A percentile compares a stretch with the other conserved stretches of the same genome.
Conservation (phyloP, 768 basidiomycete genomes). For the Trametes elegans region DNA sequence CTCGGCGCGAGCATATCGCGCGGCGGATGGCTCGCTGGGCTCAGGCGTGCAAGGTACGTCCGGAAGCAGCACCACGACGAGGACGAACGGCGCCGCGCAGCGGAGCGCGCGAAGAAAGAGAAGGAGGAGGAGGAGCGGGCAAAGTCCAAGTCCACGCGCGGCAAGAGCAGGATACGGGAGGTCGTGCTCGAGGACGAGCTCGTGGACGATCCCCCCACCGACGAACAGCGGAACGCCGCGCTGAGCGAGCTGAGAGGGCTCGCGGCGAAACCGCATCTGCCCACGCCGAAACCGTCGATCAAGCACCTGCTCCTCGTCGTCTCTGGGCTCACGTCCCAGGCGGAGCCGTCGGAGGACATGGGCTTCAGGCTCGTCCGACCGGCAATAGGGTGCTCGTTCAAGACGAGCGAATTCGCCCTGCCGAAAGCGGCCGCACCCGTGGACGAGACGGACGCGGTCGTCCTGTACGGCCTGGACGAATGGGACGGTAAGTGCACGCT, state of each 20-base stretch:
- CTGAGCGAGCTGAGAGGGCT: constrained; percentile 29
- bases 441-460: constrained; percentile 17
- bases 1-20: constrained; percentile 39
- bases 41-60: constrained; percentile 37
- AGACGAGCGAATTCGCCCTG: constrained; percentile 25
- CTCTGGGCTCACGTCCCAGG: constrained; percentile 32
- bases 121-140: constrained; percentile 23
- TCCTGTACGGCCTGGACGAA: constrained; percentile 51
- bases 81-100: constrained; percentile 23
- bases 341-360: constrained; percentile 37
- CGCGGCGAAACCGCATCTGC: constrained; percentile 28
- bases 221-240: constrained; percentile 5
- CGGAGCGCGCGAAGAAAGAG: constrained; percentile 23
- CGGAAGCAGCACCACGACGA: constrained; percentile 27
- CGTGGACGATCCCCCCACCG: constrained; percentile 1
- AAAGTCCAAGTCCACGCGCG: constrained; percentile 15
- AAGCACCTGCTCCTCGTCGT: constrained; percentile 55
- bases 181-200: constrained; percentile 9
- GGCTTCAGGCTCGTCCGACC: constrained; percentile 20
- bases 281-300: constrained; percentile 30
- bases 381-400: constrained; percentile 45
- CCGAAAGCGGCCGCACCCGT: background rate
- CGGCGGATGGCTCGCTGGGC: constrained; percentile 47
- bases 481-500: constrained; percentile 43
- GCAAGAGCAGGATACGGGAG: constrained; percentile 14